Base-by-base conservation (phyloP, 2,329 filamentous ascomycete genomes). In the Aspergillus candidus region DNA sequence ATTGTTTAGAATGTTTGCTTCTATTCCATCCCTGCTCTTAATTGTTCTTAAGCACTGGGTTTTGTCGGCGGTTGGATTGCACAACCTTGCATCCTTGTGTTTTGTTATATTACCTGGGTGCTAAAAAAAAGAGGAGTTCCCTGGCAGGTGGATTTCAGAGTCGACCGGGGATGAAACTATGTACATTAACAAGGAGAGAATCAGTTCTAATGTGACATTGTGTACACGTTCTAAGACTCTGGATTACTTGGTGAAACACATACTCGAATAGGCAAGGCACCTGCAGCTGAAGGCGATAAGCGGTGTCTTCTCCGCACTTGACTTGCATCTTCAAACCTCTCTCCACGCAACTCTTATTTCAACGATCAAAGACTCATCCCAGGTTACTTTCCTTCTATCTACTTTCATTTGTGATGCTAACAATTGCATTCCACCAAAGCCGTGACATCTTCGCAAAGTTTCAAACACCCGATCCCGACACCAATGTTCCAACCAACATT, bases 401-500 rank as follows among this genome's bases (percentile, higher is more conserved):
- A 10, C 6, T 7, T 10, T 8, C 3, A 2, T 10, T 8, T 10
- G 4, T 27, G 6, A 27, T 8, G 22, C 22, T 27, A 27, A 27
- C 22, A 4, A 3, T 27, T 2, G 10, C 3, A 27, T 10, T 7
- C 22, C 22, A 35, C 12, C 39, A 35, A 41, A 41, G 51, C 18
- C 44, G 30, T 14, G 13, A 12, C 11, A 44, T 30, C 39, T 46
- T 4, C 7, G 32, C 18, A 13, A n/a, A 17, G 38, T 27, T 2
- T 30, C 38, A 14, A 39, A 15, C 4, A 18, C 6, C 18, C 18
- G 18, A 18, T 18, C 18, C 6, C 7, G 10, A 6, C 22, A 10
- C 40, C 40, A 40, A 49, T 39, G 6, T 71, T 70, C 52, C 66
- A 62, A 56, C 82, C 83, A 3, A 74, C 80, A 8, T 61, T 86